These are phyloP conservation scores for Zymoseptoria tritici DNA, from an alignment of 2,329 filamentous ascomycete species.

Conservation along the genomic window DNA sequence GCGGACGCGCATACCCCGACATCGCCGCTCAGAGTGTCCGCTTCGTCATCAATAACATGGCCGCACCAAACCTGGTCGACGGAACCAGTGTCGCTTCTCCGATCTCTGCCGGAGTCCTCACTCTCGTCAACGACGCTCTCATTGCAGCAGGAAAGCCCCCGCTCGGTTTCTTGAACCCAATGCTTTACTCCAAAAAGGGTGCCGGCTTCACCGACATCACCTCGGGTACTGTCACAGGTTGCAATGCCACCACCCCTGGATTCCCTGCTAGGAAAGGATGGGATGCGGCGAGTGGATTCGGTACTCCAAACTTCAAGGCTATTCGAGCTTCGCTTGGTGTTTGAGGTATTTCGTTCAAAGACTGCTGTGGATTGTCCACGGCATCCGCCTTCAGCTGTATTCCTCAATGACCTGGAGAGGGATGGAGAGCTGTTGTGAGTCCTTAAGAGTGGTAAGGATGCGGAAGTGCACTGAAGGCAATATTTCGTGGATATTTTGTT, in stretches of 20 bases:
- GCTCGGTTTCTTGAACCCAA: conserved; percentile 55
- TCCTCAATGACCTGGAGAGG: not conserved
- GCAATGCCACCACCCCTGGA: conserved; percentile 17
- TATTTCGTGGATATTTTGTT: not conserved
- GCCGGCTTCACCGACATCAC: conserved; percentile 45
- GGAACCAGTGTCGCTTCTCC: not conserved
- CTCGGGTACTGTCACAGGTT: conserved; percentile 27
- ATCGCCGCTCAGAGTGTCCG: conserved; percentile 15
- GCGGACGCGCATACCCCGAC: conserved; percentile 37
- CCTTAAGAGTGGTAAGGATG: too few species aligned
- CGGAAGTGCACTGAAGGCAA: not conserved
- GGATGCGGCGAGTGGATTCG: conserved; percentile 27
- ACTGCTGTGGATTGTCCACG: not conserved
- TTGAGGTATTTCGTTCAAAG: not conserved
- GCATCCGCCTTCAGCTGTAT: not conserved
- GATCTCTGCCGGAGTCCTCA: conserved; percentile 44
- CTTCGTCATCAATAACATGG: not conserved
- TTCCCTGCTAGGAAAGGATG: conserved; percentile 27
- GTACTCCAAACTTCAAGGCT: conserved; percentile 10
- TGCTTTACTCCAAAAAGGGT: conserved; percentile 46
- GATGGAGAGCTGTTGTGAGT: not conserved
- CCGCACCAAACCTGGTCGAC: not conserved
- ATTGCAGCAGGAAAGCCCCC: conserved; percentile 43
- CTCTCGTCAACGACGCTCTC: conserved; percentile 57
- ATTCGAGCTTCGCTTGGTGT: not conserved